phyloP scores from a whole-genome alignment of 495 filamentous ascomycete genomes.

The Talaromyces liani region DNA sequence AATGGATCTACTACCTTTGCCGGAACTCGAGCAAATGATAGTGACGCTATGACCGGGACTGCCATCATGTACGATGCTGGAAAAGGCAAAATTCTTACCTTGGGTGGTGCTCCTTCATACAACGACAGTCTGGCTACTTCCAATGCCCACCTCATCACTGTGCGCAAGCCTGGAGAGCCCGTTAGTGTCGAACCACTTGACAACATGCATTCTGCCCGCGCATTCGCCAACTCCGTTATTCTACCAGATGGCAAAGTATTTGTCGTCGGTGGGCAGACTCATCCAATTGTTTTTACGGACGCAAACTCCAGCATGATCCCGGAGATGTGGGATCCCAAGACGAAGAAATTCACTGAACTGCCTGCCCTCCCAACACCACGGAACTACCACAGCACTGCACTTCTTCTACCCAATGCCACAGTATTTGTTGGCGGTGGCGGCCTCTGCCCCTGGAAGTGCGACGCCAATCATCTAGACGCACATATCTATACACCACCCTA shows the following conservation, averaged over 20 bases:
- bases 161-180: conserved; percentile 21
- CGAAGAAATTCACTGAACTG: conserved; percentile 26
- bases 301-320: conserved; percentile 31
- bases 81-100: conserved; percentile 45
- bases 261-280: conserved; percentile 45
- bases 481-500: conserved; percentile 53
- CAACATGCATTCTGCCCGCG: conserved; percentile 40
- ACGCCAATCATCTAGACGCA: conserved; percentile 49
- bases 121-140: conserved; percentile 26
- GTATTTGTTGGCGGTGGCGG: conserved; percentile 50
- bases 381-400: conserved; percentile 48
- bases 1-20: conserved; percentile 29
- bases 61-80: conserved; percentile 52
- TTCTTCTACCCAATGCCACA: conserved; percentile 50
- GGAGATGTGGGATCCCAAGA: conserved; percentile 45
- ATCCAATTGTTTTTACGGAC: conserved; percentile 43
- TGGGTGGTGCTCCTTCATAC: conserved; percentile 44
- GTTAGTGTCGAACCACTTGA: conserved; percentile 21
- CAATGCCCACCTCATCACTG: conserved; percentile 42
- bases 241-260: conserved; percentile 52
- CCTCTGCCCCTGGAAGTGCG: conserved; percentile 41
- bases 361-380: conserved; percentile 36
- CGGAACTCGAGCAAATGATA: conserved; percentile 27
- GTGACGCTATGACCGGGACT: conserved; percentile 46
- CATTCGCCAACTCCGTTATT: conserved; percentile 47